Evolutionary conservation across 2,329 filamentous ascomycete genomes (phyloP), one percentile per base, ranked within the genome.

Genomic region (Pseudocercospora crystallina): DNA sequence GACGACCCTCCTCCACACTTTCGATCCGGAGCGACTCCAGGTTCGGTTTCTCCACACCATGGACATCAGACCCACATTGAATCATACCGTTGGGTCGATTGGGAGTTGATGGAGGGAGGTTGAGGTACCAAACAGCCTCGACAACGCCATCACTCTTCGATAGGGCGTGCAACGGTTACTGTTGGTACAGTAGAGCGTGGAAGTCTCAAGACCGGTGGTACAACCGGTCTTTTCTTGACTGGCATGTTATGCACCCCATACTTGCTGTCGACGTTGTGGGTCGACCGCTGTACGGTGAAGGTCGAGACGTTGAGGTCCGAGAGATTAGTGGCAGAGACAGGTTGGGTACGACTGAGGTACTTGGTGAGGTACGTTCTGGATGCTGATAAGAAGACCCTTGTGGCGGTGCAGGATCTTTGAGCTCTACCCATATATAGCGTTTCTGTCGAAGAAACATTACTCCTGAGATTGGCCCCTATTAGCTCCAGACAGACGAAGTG

Each of bases 321-420:
- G 33, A n/a, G 33, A 9, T 35, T 35, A 34, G 13, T 42, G 31
- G 38, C 13, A 10, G 39, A 32, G 30, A 13, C 34, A 33, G 29
- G 38, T 30, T 40, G 42, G 49, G 56, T 60, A 61, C 60, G 49
- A 34, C 37, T 20, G 36, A 20, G 53, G 53, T 60, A 60, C 58
- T 57, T 59, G 32, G 36, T 44, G 47, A 37, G 57, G 56, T 57
- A 60, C 56, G 34, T 54, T 45, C 46, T 52, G 45, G 45, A 12
- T 50, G 29, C 31, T 51, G 34, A 54, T 47, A 42, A 42, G 40
- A 13, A 13, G 29, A 12, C 13, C 9, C 29, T 26, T 53, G 56
- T 58, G 56, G 53, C 56, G 46, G 53, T 56, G 56, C 53, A 54
- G 13, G 2, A 14, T 13, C 14, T 5, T 35, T 14, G 12, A n/a